These are phyloP conservation scores for Acer negundo DNA, from an alignment of 345 rosid species.

Conservation along the genomic window DNA sequence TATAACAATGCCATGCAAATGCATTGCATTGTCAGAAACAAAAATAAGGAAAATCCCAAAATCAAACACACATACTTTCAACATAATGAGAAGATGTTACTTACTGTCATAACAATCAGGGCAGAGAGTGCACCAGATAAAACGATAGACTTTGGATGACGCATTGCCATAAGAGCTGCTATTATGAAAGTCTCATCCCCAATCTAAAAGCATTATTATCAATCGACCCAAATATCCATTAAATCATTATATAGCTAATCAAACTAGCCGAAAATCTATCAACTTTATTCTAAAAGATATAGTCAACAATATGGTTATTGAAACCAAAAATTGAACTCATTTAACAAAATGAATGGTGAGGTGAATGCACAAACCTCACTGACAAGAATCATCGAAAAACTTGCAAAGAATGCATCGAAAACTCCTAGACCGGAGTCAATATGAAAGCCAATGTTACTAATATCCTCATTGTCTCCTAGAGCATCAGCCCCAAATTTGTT, in stretches of 20 bases:
- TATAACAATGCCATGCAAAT: background rate
- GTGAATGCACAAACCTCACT: slow-evolving; percentile 72
- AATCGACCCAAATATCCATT: slow-evolving; percentile 10
- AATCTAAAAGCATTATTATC: slow-evolving; percentile 47
- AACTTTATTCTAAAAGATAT: no score
- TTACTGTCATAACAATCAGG: slow-evolving; percentile 95
- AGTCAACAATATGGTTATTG: no score
- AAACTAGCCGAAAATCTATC: background rate
- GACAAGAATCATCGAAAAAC: slow-evolving; percentile 92
- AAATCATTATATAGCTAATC: slow-evolving; percentile 4
- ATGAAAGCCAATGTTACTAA: slow-evolving; percentile 38
- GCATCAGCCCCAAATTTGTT: slow-evolving; percentile 37
- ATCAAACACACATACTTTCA: background rate
- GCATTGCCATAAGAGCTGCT: slow-evolving; percentile 99
- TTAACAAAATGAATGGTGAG: background rate
- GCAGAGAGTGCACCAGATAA: slow-evolving; percentile 93
- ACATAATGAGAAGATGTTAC: slow-evolving; percentile 19
- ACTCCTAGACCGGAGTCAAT: slow-evolving; percentile 77
- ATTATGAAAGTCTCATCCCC: slow-evolving; percentile 99
- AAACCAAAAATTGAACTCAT: background rate
- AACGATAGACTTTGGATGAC: slow-evolving; percentile 94
- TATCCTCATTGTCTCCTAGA: background rate
- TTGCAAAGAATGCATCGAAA: slow-evolving; percentile 88
- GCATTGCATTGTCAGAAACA: slow-evolving; percentile 11
- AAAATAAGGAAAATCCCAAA: background rate